Conservation (phyloP, 1,139 yeast species). For the Petasospora fabianii region DNA sequence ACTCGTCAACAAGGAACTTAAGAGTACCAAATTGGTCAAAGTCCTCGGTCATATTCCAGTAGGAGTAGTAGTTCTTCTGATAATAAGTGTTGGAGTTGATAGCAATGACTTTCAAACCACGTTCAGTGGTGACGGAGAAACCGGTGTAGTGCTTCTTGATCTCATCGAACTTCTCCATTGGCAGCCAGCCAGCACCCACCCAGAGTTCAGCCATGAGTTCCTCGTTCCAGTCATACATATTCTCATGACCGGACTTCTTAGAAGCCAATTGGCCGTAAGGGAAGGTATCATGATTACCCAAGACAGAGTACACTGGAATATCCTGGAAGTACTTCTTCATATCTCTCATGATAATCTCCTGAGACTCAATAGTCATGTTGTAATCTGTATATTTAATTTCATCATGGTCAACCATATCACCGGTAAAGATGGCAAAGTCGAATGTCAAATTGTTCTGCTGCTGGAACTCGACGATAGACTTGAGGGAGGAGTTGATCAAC, state of each 20-base stretch:
- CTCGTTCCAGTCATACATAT: constrained; percentile 55
- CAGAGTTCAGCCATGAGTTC: constrained; percentile 60
- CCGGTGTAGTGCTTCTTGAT: constrained; percentile 53
- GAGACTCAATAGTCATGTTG: constrained; percentile 50
- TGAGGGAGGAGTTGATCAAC: constrained; percentile 52
- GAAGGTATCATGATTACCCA: constrained; percentile 73
- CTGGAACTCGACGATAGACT: constrained; percentile 39
- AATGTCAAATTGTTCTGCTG: constrained; percentile 35
- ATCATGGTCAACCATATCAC: constrained; percentile 66
- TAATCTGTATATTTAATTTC: constrained; percentile 41
- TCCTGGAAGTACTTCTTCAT: constrained; percentile 52
- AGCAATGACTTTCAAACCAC: constrained; percentile 60
- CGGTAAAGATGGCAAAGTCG: constrained; percentile 65
- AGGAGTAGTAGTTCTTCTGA: constrained; percentile 60
- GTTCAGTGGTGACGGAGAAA: constrained; percentile 51
- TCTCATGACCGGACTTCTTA: constrained; percentile 41
- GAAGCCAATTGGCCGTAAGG: constrained; percentile 72
- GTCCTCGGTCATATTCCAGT: constrained; percentile 42
- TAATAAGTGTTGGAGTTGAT: constrained; percentile 67
- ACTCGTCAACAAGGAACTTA: constrained; percentile 57
- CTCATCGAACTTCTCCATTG: constrained; percentile 14
- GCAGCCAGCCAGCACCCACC: constrained; percentile 43
- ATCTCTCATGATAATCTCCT: constrained; percentile 46
- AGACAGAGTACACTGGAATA: constrained; percentile 58
- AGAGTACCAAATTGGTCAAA: constrained; percentile 65